A percentile compares a stretch with the other conserved stretches of the same genome.
Conservation (phyloP, 1,139 yeast genomes). For the Yamadazyma sp. region DNA sequence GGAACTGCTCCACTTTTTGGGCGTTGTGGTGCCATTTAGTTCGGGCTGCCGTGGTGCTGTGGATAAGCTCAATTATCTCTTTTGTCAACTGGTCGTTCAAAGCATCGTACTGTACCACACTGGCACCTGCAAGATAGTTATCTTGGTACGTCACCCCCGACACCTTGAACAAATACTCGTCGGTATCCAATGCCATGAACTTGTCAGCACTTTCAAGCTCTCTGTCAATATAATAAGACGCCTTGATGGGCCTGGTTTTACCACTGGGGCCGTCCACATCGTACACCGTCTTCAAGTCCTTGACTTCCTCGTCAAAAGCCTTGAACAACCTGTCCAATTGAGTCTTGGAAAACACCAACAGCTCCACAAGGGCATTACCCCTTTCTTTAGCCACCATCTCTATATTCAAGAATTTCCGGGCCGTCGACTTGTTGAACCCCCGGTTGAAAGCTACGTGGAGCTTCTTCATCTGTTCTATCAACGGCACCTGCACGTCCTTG, state of each 20-base stretch:
- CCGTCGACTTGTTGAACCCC: slow-evolving; percentile 17
- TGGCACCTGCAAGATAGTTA: slow-evolving; percentile 12
- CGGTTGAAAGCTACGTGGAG: slow-evolving; percentile 27
- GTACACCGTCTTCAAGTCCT: slow-evolving; percentile 7
- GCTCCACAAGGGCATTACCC: slow-evolving; percentile 11
- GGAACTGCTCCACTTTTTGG: slow-evolving; percentile 27
- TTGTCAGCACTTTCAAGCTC: slow-evolving; percentile 24
- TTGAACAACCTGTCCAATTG: slow-evolving; percentile 23
- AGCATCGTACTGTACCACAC: slow-evolving; percentile 33
- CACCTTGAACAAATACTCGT: slow-evolving; percentile 19
- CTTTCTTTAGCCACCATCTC: slow-evolving; percentile 7
- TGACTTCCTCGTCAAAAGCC: slow-evolving; percentile 16
- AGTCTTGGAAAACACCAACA: slow-evolving; percentile 21
- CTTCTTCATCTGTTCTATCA: slow-evolving; percentile 33
- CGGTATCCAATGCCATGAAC: slow-evolving; percentile 24
- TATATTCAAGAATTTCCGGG: slow-evolving; percentile 11
- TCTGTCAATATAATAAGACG: slow-evolving; percentile 23
- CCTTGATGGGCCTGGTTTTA: slow-evolving; percentile 9
- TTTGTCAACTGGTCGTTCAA: slow-evolving; percentile 26
- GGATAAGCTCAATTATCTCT: slow-evolving; percentile 28
- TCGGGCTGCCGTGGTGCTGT: slow-evolving; percentile 32
- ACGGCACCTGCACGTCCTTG: slow-evolving; percentile 34
- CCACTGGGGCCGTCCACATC: slow-evolving; percentile 7
- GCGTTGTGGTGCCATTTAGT: slow-evolving; percentile 39
- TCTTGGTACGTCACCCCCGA: slow-evolving; percentile 19